Evolutionary conservation across 164 flowering plant species (phyloP), one percentile per base, ranked within the genome.

Genomic region (Buxus sempervirens): DNA sequence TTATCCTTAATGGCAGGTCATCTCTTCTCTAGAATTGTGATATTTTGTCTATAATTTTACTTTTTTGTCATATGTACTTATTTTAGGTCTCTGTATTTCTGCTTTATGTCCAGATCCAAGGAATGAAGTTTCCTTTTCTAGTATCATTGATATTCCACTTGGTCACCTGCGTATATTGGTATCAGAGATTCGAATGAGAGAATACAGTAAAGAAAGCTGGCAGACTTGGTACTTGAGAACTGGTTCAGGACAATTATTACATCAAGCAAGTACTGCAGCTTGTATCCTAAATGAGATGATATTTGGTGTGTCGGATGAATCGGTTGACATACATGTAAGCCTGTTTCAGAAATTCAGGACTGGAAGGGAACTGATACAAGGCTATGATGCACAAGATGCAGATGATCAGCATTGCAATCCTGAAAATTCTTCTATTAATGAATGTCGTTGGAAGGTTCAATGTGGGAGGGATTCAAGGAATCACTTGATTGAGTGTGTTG

Each of bases 231-330:
- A 90, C 67, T 32, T 62, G 54, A 83, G 85, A 76, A 83, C 80
- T 70, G 89, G 84, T 25, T 92, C 89, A 25, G 99, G 98, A 24
- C 89, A 86, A 66, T 75, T 93, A 61, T 64, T 95, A 71, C 90
- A 91, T 26, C 89, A 89, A 74, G 97, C 97, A 55, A 83, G 95
- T 72, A 93, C 95, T 60, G 91, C 98, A 54, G 88, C 65, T 15
- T 90, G 93, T 77, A 82, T 95, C 72, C 78, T 92, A 20, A 95
- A 89, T 80, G 98, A 95, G 78, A 81, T 95, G 79, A 79, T 92
- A 32, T 95, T 80, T 83, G 98, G 99, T 61, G 36, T 88, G 60
- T 92, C 99, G 21, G 89, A 87, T 79, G 74, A 83, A 58, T 83
- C 93, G 28, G 48, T 83, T 51, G 69, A 80, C 66, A 25, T 18